These are phyloP conservation scores for Teratosphaeria gauchensis DNA, from an alignment of 2,329 filamentous ascomycete species.

Conservation along the genomic window DNA sequence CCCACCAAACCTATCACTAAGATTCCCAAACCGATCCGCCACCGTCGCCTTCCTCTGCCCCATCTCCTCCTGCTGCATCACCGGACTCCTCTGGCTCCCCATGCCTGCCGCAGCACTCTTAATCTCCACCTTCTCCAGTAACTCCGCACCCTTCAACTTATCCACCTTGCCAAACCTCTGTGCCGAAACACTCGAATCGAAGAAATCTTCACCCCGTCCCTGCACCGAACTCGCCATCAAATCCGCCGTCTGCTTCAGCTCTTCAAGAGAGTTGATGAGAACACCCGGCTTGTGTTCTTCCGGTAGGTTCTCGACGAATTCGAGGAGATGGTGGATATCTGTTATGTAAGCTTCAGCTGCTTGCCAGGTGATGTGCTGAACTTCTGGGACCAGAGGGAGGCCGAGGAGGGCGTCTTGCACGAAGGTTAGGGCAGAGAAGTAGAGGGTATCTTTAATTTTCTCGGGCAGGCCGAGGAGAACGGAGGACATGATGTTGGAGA, in stretches of 20 bases:
- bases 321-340: conserved; percentile 73
- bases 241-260: conserved; percentile 84
- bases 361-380: conserved; percentile 79
- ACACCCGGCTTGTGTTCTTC: conserved; percentile 50
- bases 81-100: conserved; percentile 1
- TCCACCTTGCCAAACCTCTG: conserved; percentile 92
- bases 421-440: conserved; percentile 91
- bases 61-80: neutral
- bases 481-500: conserved; percentile 93
- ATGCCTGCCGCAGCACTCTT: neutral
- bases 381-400: conserved; percentile 66
- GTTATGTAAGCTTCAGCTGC: conserved; percentile 71
- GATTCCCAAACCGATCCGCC: conserved; percentile 5
- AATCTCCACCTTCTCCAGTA: conserved; percentile 68
- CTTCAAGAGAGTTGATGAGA: conserved; percentile 78
- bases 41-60: conserved; percentile 4
- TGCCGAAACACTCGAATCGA: conserved; percentile 79
- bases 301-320: conserved; percentile 71
- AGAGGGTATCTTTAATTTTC: conserved; percentile 94
- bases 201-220: conserved; percentile 86
- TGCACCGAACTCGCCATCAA: conserved; percentile 63
- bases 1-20: conserved; percentile 7
- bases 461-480: conserved; percentile 86
- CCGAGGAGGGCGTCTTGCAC: conserved; percentile 52
- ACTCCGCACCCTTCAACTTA: conserved; percentile 72